A percentile compares a stretch with the other conserved stretches of the same genome.
phyloP scores from a whole-genome alignment of 163 green algal species.

The Volvox carteri region DNA sequence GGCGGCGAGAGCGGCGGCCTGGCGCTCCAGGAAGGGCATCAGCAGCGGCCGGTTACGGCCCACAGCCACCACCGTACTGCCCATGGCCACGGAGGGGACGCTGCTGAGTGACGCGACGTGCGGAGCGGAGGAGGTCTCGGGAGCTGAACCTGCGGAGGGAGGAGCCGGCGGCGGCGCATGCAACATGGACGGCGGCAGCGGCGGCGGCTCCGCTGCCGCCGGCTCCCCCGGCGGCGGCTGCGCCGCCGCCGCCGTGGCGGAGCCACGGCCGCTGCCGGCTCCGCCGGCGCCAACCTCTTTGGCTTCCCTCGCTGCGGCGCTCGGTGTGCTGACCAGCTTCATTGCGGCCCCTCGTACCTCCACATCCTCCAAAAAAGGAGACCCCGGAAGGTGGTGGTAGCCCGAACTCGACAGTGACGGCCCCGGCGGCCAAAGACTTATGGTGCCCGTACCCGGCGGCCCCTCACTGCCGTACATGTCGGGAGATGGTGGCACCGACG shows the following conservation, averaged over 20 bases:
- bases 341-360: neutral
- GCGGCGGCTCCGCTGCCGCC: no score
- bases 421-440: neutral
- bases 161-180: neutral
- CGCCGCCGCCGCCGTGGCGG: neutral
- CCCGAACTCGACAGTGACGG: neutral
- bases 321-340: neutral
- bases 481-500: neutral
- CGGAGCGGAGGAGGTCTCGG: neutral
- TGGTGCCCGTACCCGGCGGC: neutral
- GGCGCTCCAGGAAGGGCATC: constrained; percentile 12
- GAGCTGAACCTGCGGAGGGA: neutral
- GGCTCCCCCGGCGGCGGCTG: neutral
- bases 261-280: neutral
- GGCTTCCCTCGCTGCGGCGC: neutral
- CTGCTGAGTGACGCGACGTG: neutral
- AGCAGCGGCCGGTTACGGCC: neutral
- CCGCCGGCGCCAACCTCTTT: neutral
- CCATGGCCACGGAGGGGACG: constrained; percentile 10
- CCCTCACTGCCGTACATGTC: constrained; percentile 15
- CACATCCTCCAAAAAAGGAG: constrained; percentile 1
- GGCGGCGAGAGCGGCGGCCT: neutral
- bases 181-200: neutral
- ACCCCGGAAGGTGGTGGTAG: neutral
- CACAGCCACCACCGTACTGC: neutral